Evolutionary conservation across 441 rosid genomes (phyloP).

Genomic region (Arabidopsis hybrid): DNA sequence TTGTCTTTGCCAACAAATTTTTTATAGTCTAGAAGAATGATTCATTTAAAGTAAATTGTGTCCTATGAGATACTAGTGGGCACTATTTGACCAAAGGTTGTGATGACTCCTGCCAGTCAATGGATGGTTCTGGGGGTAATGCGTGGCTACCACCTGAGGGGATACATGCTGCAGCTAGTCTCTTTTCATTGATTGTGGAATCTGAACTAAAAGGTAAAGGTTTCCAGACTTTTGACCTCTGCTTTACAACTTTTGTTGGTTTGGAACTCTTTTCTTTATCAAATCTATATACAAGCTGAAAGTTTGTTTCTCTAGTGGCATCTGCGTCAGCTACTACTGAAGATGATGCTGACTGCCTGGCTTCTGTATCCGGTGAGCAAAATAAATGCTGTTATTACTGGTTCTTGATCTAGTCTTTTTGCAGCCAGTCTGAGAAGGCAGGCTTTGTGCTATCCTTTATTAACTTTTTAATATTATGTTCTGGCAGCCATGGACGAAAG

Average conservation of each 20-base stretch:
- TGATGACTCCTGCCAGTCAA: slow-evolving; percentile 60
- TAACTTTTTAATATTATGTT: slow-evolving; percentile 28
- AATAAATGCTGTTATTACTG: slow-evolving; percentile 27
- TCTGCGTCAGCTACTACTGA: slow-evolving; percentile 81
- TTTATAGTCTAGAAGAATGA: slow-evolving; percentile 25
- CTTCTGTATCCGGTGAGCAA: slow-evolving; percentile 87
- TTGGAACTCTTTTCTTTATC: slow-evolving; percentile 34
- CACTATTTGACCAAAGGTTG: slow-evolving; percentile 39
- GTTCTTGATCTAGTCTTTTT: slow-evolving; percentile 30
- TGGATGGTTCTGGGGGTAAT: slow-evolving; percentile 63
- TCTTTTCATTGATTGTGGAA: slow-evolving; percentile 82
- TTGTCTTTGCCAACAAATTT: slow-evolving; percentile 30
- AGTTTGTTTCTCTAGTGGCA: slow-evolving; percentile 62
- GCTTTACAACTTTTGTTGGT: slow-evolving; percentile 28
- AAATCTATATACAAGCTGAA: slow-evolving; percentile 35
- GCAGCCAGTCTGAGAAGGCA: slow-evolving; percentile 32
- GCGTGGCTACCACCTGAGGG: slow-evolving; percentile 85
- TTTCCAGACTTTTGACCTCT: slow-evolving; percentile 23
- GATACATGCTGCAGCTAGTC: slow-evolving; percentile 75
- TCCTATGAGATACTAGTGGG: slow-evolving; percentile 33
- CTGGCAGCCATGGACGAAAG: slow-evolving; percentile 97
- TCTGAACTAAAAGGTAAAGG: slow-evolving; percentile 82
- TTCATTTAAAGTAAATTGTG: slow-evolving; percentile 8
- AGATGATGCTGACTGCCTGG: slow-evolving; percentile 66
- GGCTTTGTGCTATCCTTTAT: slow-evolving; percentile 28